A percentile compares a stretch with the other conserved stretches of the same genome.
phyloP scores from a whole-genome alignment of 2,329 filamentous ascomycete species.

The Ceratocystis eucalypticola region DNA sequence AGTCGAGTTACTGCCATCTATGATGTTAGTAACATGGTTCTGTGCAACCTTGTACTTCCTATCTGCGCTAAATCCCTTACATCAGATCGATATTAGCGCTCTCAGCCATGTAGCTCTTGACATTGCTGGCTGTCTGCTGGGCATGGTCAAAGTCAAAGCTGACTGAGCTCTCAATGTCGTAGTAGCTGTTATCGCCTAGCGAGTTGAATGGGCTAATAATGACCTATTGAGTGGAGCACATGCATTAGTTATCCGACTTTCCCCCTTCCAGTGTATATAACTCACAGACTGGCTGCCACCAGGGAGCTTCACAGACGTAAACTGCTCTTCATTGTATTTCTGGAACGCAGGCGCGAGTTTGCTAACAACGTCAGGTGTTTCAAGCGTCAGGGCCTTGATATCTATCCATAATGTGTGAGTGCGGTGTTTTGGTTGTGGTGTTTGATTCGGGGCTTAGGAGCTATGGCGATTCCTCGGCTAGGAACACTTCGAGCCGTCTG shows the following conservation, averaged over 20 bases:
- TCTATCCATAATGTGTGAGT: conserved; percentile 38
- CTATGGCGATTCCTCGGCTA: neutral
- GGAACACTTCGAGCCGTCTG: neutral
- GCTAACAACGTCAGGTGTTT: conserved; percentile 52
- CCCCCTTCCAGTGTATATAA: neutral
- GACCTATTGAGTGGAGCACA: conserved; percentile 36
- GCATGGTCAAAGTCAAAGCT: conserved; percentile 82
- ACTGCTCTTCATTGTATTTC: conserved; percentile 94
- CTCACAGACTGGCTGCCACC: conserved; percentile 54
- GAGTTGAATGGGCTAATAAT: conserved; percentile 79
- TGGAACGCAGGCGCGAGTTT: conserved; percentile 73
- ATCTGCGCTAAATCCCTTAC: conserved; percentile 36
- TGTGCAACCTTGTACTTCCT: no score
- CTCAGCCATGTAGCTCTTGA: conserved; percentile 67
- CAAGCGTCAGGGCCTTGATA: conserved; percentile 71
- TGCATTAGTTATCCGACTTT: neutral
- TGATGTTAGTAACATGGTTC: no score
- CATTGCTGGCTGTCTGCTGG: conserved; percentile 67
- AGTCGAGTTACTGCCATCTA: conserved; percentile 51
- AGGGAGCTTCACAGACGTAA: conserved; percentile 76
- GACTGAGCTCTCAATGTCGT: conserved; percentile 73
- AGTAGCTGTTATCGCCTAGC: conserved; percentile 71
- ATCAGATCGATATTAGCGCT: conserved; percentile 64
- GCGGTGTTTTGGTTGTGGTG: neutral
- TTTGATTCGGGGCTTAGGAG: neutral